phyloP scores from a whole-genome alignment of 768 basidiomycete genomes.

The Candolleomyces eurysporus region DNA sequence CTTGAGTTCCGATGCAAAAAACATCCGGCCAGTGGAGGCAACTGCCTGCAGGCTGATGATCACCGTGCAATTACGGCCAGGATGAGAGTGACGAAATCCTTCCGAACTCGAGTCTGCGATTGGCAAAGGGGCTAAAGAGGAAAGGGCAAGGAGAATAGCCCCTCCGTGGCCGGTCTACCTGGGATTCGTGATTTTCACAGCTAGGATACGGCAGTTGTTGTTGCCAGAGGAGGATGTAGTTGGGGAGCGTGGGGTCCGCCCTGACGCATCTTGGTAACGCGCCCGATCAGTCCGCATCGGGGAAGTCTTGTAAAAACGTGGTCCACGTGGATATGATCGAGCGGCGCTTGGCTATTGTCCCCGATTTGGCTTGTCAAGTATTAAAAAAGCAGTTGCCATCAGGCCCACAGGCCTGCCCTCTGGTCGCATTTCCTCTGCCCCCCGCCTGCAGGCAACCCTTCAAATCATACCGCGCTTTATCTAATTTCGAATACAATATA shows the following conservation, averaged over 20 bases:
- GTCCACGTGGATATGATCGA: slow-evolving; percentile 12
- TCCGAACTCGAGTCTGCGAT: too few relatives aligned
- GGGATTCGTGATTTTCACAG: too few relatives aligned
- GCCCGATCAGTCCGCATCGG: slow-evolving; percentile 7
- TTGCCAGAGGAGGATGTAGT: not conserved
- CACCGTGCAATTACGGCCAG: too few relatives aligned
- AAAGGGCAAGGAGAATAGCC: too few relatives aligned
- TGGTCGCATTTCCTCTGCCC: slow-evolving; percentile 4
- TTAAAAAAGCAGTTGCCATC: not conserved
- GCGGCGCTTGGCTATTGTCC: slow-evolving; percentile 2
- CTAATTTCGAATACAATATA: slow-evolving; percentile 1
- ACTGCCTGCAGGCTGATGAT: too few relatives aligned
- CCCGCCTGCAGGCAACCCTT: too few relatives aligned
- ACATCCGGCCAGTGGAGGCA: too few relatives aligned
- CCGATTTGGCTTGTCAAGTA: slow-evolving; percentile 3
- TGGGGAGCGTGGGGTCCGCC: not conserved
- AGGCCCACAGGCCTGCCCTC: not conserved
- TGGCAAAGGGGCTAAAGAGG: too few relatives aligned
- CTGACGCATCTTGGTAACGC: slow-evolving; percentile 3
- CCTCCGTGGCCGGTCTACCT: too few relatives aligned
- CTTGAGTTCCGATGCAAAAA: too few relatives aligned
- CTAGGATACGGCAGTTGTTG: not conserved
- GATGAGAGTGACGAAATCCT: too few relatives aligned
- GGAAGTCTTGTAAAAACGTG: slow-evolving; percentile 10
- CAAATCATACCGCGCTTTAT: not conserved